Conservation (phyloP, 805 yeast genomes). For the Candida lessepsii region DNA sequence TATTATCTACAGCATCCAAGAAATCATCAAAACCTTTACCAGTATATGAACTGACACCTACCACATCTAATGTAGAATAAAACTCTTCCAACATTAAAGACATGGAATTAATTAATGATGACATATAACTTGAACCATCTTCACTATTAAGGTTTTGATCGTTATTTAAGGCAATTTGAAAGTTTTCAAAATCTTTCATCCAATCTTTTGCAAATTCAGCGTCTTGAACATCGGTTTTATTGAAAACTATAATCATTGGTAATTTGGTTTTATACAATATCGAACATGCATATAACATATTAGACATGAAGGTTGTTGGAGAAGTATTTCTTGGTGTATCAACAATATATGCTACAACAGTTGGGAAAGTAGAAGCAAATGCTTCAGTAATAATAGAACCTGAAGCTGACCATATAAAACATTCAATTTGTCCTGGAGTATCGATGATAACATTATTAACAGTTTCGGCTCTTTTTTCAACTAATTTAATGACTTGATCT, state of each 20-base stretch:
- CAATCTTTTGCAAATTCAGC: constrained; percentile 90
- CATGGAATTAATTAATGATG: constrained; percentile 90
- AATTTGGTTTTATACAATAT: constrained; percentile 91
- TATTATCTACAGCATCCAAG: constrained; percentile 75
- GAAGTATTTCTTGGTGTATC: constrained; percentile 94
- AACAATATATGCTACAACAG: constrained; percentile 91
- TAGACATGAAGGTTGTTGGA: constrained; percentile 96
- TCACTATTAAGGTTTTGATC: constrained; percentile 66
- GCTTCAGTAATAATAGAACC: constrained; percentile 97
- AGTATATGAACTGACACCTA: constrained; percentile 87
- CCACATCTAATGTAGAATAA: constrained; percentile 88
- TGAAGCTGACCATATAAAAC: constrained; percentile 97
- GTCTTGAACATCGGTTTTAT: constrained; percentile 85
- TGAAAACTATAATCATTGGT: constrained; percentile 96
- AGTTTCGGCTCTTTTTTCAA: constrained; percentile 69
- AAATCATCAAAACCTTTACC: constrained; percentile 95
- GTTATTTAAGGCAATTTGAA: constrained; percentile 76
- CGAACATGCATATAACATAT: constrained; percentile 97
- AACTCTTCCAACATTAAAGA: constrained; percentile 94
- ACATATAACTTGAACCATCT: constrained; percentile 78
- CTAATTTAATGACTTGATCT: constrained; percentile 86
- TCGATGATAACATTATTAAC: constrained; percentile 77
- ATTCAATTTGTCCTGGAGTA: constrained; percentile 98
- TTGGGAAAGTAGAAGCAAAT: constrained; percentile 93
- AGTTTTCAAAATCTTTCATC: constrained; percentile 95